Evolutionary conservation across 768 basidiomycete species (phyloP).

Genomic region (Cyclocybe cylindracea): DNA sequence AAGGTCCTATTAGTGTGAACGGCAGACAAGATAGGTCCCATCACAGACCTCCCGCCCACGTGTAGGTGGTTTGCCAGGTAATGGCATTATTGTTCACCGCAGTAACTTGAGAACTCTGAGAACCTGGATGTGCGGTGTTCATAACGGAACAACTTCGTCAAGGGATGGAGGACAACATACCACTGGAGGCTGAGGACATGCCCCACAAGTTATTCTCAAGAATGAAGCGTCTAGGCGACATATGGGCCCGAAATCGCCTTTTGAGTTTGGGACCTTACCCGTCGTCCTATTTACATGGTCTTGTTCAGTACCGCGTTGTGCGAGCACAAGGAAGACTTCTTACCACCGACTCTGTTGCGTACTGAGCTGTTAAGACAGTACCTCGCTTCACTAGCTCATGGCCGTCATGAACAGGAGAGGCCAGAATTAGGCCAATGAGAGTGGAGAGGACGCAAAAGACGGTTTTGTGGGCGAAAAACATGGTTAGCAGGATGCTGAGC

Average conservation of each 20-base stretch:
- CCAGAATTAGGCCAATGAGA: background rate
- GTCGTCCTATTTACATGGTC: conserved; percentile 6
- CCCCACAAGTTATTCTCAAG: conserved; percentile 36
- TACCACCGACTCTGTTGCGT: conserved; percentile 31
- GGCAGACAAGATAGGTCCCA: background rate
- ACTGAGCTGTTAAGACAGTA: conserved; percentile 27
- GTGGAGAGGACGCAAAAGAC: background rate
- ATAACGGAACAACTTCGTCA: background rate
- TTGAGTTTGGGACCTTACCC: conserved; percentile 11
- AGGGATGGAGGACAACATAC: conserved; percentile 5
- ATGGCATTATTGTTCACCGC: conserved; percentile 25
- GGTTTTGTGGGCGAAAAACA: background rate
- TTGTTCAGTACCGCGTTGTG: background rate
- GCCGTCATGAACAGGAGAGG: background rate
- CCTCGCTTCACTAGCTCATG: conserved; percentile 20
- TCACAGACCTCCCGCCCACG: conserved; percentile 29
- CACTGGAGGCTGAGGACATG: conserved; percentile 23
- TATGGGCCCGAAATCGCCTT: background rate
- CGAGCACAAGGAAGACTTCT: background rate
- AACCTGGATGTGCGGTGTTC: conserved; percentile 17
- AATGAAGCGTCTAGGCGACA: conserved; percentile 18
- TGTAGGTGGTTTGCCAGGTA: conserved; percentile 34
- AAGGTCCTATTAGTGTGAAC: background rate
- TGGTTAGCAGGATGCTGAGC: background rate
- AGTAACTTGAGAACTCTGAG: conserved; percentile 30